phyloP scores from a whole-genome alignment of 345 rosid species.

The Hirschfeldia incana region DNA sequence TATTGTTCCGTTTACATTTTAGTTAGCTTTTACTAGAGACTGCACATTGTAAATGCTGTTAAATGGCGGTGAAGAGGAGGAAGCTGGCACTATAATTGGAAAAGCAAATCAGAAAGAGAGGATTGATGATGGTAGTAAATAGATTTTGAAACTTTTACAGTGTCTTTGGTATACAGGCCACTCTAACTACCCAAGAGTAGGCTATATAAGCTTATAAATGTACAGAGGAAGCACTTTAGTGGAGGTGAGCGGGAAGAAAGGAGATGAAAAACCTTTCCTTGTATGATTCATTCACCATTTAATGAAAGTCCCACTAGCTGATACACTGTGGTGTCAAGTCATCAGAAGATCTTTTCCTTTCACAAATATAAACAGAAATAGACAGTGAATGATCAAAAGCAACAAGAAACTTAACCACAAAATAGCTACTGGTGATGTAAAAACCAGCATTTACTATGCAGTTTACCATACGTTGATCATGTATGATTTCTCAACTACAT shows the following conservation, averaged over 20 bases:
- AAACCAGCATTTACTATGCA: background rate
- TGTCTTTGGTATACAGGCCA: background rate
- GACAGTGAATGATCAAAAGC: slow-evolving; percentile 30
- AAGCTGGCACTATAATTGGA: slow-evolving; percentile 39
- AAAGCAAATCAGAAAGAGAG: slow-evolving; percentile 31
- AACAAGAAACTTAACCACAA: slow-evolving; percentile 18
- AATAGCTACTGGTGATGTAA: slow-evolving; percentile 13
- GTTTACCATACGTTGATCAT: background rate
- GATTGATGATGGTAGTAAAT: slow-evolving; percentile 5
- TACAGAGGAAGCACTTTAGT: slow-evolving; percentile 11
- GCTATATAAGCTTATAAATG: slow-evolving; percentile 11
- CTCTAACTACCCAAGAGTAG: background rate
- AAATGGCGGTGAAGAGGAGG: slow-evolving; percentile 39
- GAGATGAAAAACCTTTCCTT: slow-evolving; percentile 37
- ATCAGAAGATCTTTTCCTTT: slow-evolving; percentile 22
- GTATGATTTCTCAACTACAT: background rate
- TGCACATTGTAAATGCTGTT: slow-evolving; percentile 40
- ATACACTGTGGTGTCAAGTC: slow-evolving; percentile 28
- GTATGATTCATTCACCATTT: slow-evolving; percentile 34
- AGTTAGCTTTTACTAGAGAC: slow-evolving; percentile 30
- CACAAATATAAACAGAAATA: slow-evolving; percentile 22
- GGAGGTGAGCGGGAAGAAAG: slow-evolving; percentile 37
- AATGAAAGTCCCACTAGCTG: slow-evolving; percentile 38
- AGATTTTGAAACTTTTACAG: background rate
- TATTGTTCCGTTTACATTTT: slow-evolving; percentile 9